phyloP scores from a whole-genome alignment of 768 basidiomycete genomes.

The Leucogyrophana mollusca region DNA sequence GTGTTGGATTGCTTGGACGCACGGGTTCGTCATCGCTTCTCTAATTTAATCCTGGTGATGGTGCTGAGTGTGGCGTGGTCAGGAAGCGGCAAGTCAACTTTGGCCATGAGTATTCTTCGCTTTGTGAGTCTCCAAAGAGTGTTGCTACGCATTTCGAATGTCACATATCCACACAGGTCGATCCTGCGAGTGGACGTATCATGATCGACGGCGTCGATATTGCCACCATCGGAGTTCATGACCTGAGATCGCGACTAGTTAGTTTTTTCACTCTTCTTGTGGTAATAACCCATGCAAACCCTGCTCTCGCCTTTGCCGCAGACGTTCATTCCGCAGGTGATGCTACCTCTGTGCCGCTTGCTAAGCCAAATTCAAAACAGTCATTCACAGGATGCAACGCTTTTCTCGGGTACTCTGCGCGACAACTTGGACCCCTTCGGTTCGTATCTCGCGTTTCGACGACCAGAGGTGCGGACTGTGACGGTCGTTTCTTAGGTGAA shows the following conservation, averaged over 20 bases:
- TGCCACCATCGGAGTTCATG: slow-evolving; percentile 41
- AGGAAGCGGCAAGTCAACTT: slow-evolving; percentile 78
- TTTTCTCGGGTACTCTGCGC: slow-evolving; percentile 34
- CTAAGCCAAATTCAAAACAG: slow-evolving; percentile 3
- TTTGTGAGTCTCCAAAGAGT: slow-evolving; percentile 60
- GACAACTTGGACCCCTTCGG: slow-evolving; percentile 45
- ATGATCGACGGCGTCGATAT: slow-evolving; percentile 48
- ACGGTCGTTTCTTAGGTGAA: slow-evolving; percentile 27
- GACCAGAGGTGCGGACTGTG: background rate
- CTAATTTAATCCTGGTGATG: slow-evolving; percentile 1
- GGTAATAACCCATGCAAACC: too few species aligned
- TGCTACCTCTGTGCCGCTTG: background rate
- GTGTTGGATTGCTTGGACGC: slow-evolving; percentile 51
- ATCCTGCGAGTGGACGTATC: slow-evolving; percentile 27
- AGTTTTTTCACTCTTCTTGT: background rate
- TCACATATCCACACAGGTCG: background rate
- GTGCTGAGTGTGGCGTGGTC: slow-evolving; percentile 52
- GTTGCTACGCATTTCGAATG: slow-evolving; percentile 55
- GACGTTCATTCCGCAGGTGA: slow-evolving; percentile 77
- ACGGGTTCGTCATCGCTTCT: slow-evolving; percentile 21
- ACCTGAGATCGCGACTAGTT: slow-evolving; percentile 12
- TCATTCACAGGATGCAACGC: slow-evolving; percentile 42
- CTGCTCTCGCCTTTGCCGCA: too few species aligned
- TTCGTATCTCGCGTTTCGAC: background rate
- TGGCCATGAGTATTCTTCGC: slow-evolving; percentile 83